phyloP scores from a whole-genome alignment of 306 rosid genomes.

The Acacia confusa region DNA sequence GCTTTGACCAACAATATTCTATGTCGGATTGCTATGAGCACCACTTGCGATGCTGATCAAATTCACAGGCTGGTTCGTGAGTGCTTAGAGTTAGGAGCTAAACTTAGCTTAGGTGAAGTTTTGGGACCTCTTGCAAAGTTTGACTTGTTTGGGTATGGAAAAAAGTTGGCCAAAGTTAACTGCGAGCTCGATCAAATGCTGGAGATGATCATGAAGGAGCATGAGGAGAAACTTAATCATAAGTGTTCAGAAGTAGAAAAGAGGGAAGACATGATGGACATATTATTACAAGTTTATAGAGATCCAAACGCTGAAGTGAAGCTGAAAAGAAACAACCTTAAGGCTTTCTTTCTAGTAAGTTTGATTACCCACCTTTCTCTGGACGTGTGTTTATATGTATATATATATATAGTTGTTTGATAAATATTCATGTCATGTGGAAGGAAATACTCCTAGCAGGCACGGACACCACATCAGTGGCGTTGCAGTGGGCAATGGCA shows the following conservation, averaged over 20 bases:
- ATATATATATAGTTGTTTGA: neutral
- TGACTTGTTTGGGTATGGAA: conserved; percentile 62
- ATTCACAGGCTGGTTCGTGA: conserved; percentile 40
- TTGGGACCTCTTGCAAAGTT: conserved; percentile 57
- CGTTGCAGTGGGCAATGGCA: conserved; percentile 50
- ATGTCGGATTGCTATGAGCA: conserved; percentile 63
- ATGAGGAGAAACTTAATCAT: conserved; percentile 31
- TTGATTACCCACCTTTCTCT: neutral
- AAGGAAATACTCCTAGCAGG: conserved; percentile 56
- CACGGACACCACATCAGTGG: conserved; percentile 47
- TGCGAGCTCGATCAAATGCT: conserved; percentile 46
- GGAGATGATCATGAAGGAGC: conserved; percentile 57
- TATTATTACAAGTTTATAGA: conserved; percentile 43
- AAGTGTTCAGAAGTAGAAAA: neutral
- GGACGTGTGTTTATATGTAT: neutral
- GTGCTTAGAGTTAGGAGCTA: conserved; percentile 47
- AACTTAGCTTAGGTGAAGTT: conserved; percentile 60
- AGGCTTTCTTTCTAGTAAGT: conserved; percentile 65
- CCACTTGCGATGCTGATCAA: conserved; percentile 47
- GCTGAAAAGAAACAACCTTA: conserved; percentile 54
- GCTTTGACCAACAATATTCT: conserved; percentile 45
- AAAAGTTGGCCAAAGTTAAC: conserved; percentile 34
- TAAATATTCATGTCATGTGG: neutral
- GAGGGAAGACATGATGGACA: conserved; percentile 55
- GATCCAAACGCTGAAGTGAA: conserved; percentile 56